Evolutionary conservation across 2,329 filamentous ascomycete genomes (phyloP).

Genomic region (Aphanocladium album): DNA sequence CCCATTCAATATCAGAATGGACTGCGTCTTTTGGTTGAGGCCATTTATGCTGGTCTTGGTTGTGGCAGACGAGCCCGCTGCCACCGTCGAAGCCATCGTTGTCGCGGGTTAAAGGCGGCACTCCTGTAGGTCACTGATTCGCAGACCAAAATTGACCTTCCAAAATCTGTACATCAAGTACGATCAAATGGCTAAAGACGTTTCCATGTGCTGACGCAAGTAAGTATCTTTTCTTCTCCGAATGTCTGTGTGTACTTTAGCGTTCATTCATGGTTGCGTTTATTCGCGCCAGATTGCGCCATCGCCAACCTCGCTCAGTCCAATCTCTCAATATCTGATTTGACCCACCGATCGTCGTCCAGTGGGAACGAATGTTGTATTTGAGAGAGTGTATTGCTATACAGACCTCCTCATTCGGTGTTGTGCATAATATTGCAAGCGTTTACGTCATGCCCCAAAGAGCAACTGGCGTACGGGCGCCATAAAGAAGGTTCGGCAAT

Average conservation of each 20-base stretch:
- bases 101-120: background rate
- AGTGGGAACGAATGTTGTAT: background rate
- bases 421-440: background rate
- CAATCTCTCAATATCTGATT: background rate
- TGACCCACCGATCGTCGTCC: background rate
- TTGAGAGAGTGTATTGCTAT: background rate
- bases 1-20: background rate
- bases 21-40: background rate
- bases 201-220: background rate
- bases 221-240: background rate
- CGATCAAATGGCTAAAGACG: background rate
- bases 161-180: background rate
- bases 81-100: background rate
- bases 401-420: background rate
- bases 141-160: background rate
- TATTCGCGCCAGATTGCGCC: slow-evolving; percentile 8
- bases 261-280: background rate
- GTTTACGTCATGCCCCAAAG: background rate
- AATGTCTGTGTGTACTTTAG: background rate
- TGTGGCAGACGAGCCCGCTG: background rate
- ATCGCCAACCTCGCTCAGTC: background rate
- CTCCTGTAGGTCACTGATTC: background rate
- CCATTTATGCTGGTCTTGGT: background rate
- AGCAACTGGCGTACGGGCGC: too few species aligned
- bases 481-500: too few species aligned